Evolutionary conservation across 495 filamentous ascomycete species (phyloP).

Genomic region (Glutinoglossum americanum): DNA sequence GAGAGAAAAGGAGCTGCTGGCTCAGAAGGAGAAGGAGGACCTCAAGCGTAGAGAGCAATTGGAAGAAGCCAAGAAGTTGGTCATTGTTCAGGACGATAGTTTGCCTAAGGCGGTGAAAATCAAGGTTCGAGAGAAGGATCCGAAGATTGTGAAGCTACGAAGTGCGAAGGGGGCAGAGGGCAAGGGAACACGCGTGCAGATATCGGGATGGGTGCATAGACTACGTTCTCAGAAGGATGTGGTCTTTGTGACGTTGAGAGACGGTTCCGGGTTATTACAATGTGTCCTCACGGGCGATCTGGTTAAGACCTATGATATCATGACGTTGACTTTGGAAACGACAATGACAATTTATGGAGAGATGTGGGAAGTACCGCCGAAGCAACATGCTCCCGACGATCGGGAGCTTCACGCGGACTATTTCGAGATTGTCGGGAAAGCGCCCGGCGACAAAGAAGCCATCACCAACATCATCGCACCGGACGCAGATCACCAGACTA

Average conservation of each 20-base stretch:
- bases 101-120: constrained; percentile 60
- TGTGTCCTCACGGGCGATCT: constrained; percentile 68
- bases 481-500: constrained; percentile 59
- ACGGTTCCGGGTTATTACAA: constrained; percentile 67
- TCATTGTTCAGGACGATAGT: constrained; percentile 59
- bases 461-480: constrained; percentile 78
- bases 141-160: constrained; percentile 18
- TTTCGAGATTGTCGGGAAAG: constrained; percentile 66
- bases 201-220: constrained; percentile 72
- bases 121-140: constrained; percentile 34
- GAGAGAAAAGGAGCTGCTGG: constrained; percentile 27
- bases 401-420: constrained; percentile 92
- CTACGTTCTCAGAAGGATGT: constrained; percentile 68
- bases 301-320: constrained; percentile 77
- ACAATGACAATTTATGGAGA: constrained; percentile 75
- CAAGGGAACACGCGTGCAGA: constrained; percentile 57
- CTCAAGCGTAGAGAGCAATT: constrained; percentile 42
- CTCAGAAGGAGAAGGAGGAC: constrained; percentile 50
- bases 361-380: constrained; percentile 63
- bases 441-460: constrained; percentile 75
- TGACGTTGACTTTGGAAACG: constrained; percentile 75
- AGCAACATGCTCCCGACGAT: constrained; percentile 59
- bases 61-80: constrained; percentile 74
- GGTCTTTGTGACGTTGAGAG: constrained; percentile 68
- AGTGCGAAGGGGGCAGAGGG: constrained; percentile 15